A percentile compares a stretch with the other conserved stretches of the same genome.
phyloP scores from a whole-genome alignment of 805 yeast species.

The Teunomyces stri region DNA sequence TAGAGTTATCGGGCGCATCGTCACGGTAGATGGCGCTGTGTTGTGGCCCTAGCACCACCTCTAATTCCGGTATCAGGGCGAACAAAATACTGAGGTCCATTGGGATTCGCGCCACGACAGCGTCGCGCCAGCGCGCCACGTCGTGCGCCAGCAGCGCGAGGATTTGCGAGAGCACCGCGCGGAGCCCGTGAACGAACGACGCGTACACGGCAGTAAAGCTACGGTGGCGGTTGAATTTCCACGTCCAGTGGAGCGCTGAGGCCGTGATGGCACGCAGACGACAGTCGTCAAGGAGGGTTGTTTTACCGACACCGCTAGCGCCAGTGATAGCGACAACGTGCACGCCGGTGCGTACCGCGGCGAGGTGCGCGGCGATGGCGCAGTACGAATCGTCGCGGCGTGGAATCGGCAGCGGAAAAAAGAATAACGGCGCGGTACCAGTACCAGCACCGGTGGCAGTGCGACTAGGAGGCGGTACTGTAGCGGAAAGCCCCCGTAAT shows the following conservation, averaged over 20 bases:
- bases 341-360: neutral
- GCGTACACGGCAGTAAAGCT: constrained; percentile 35
- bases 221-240: constrained; percentile 29
- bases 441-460: too few relatives aligned
- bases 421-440: too few relatives aligned
- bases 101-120: constrained; percentile 35
- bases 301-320: constrained; percentile 46
- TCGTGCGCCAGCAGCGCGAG: constrained; percentile 34
- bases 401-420: too few relatives aligned
- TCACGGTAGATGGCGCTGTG: constrained; percentile 22
- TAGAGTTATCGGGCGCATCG: constrained; percentile 27
- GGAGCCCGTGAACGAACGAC: constrained; percentile 36
- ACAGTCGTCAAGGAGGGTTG: constrained; percentile 39
- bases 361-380: neutral
- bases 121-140: constrained; percentile 40
- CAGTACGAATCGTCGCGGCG: too few relatives aligned
- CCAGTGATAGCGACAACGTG: constrained; percentile 32
- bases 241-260: constrained; percentile 26
- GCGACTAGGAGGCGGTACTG: too few relatives aligned
- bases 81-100: constrained; percentile 42
- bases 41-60: constrained; percentile 40
- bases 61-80: constrained; percentile 44
- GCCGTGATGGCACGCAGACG: constrained; percentile 31
- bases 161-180: constrained; percentile 40
- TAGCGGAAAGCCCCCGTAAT: constrained; percentile 8